Evolutionary conservation across 2,329 filamentous ascomycete genomes (phyloP).

Genomic region (Blastomyces percursus): DNA sequence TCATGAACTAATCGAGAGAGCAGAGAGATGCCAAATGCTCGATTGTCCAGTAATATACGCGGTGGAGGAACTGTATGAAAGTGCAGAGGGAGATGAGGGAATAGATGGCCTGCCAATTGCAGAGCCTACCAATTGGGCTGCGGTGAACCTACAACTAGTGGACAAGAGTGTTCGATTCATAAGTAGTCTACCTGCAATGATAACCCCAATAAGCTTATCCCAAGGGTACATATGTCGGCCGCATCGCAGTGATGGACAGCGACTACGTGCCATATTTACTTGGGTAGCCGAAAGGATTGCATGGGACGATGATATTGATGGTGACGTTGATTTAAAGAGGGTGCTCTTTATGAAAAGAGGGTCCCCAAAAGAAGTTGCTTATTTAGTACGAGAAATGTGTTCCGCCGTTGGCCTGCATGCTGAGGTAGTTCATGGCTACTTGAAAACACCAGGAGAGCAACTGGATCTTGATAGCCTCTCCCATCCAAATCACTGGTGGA

Average conservation of each 20-base stretch:
- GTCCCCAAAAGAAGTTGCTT: conserved; percentile 78
- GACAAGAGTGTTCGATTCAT: conserved; percentile 95
- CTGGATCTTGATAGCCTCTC: conserved; percentile 71
- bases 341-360: conserved; percentile 76
- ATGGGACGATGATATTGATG: conserved; percentile 92
- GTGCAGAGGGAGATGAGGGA: conserved; percentile 80
- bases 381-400: conserved; percentile 89
- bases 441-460: conserved; percentile 79
- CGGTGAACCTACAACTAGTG: conserved; percentile 71
- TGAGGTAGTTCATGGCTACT: conserved; percentile 77
- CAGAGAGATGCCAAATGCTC: conserved; percentile 87
- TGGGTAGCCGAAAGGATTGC: conserved; percentile 92
- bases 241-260: conserved; percentile 86
- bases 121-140: conserved; percentile 69
- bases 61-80: conserved; percentile 76
- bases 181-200: conserved; percentile 67
- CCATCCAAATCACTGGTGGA: conserved; percentile 97
- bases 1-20: conserved; percentile 73
- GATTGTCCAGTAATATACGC: conserved; percentile 81
- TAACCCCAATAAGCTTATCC: conserved; percentile 69
- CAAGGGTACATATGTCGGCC: conserved; percentile 89
- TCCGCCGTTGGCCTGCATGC: conserved; percentile 74
- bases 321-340: conserved; percentile 62
- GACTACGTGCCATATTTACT: conserved; percentile 86
- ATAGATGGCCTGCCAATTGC: conserved; percentile 72